Conservation (phyloP, 177 flowering plant species). For the Vitis hybrid region DNA sequence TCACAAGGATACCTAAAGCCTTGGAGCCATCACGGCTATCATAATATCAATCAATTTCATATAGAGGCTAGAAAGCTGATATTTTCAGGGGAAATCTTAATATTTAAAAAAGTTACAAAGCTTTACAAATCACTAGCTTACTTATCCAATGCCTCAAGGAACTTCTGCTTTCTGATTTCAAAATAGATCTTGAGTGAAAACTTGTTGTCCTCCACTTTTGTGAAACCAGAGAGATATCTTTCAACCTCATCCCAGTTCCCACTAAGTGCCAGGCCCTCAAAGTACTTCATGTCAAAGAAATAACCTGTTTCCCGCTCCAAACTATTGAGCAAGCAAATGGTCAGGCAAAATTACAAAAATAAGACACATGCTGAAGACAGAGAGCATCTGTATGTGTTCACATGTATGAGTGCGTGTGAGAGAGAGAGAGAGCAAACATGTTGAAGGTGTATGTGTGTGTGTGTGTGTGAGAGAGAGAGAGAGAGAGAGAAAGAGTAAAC, state of each 20-base stretch:
- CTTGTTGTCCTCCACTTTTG: conserved; percentile 36
- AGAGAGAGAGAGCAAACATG: neutral
- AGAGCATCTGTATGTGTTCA: too few relatives aligned
- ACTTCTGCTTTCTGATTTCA: conserved; percentile 55
- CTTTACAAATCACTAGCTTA: conserved; percentile 7
- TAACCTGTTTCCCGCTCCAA: conserved; percentile 48
- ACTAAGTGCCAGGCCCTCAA: conserved; percentile 33
- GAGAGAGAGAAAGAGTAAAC: neutral
- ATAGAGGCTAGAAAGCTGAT: too few relatives aligned
- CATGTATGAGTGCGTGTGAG: neutral
- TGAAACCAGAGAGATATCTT: conserved; percentile 48
- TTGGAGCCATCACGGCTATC: conserved; percentile 32
- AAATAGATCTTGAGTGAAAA: conserved; percentile 46
- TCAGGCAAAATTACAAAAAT: neutral
- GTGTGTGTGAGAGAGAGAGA: neutral
- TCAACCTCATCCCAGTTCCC: conserved; percentile 60
- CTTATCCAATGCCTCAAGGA: conserved; percentile 60
- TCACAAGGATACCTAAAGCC: conserved; percentile 41
- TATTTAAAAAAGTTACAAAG: neutral
- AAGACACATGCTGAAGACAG: neutral
- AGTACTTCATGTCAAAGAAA: conserved; percentile 52
- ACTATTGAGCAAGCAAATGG: conserved; percentile 19
- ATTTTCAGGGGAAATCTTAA: too few relatives aligned
- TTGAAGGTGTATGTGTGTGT: too few relatives aligned
- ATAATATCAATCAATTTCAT: neutral